These are phyloP conservation scores for Prunus mongolica DNA, from an alignment of 306 rosid genomes.

Conservation along the genomic window DNA sequence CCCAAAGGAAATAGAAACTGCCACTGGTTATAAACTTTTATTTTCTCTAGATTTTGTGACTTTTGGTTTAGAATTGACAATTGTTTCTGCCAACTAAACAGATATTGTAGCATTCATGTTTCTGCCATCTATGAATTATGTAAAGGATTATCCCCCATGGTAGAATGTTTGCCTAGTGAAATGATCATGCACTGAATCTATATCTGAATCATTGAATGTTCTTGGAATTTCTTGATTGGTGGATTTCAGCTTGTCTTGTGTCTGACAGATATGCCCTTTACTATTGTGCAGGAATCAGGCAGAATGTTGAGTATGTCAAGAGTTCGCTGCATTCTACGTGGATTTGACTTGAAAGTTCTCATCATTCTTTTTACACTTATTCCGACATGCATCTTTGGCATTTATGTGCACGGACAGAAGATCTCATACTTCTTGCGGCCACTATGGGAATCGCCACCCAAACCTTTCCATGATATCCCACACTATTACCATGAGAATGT, in stretches of 20 bases:
- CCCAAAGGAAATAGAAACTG: not conserved
- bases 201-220: not conserved
- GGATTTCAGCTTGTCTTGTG: not conserved
- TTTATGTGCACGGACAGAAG: conserved; percentile 91
- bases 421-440: conserved; percentile 97
- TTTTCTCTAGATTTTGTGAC: not conserved
- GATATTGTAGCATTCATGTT: not conserved
- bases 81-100: not conserved
- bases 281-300: conserved; percentile 67
- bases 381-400: conserved; percentile 67
- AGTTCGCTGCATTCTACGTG: conserved; percentile 88
- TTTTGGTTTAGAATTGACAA: not conserved
- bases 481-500: conserved; percentile 91
- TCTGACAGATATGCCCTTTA: not conserved
- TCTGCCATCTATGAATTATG: not conserved
- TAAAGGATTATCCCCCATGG: not conserved
- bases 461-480: conserved; percentile 73
- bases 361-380: conserved; percentile 66
- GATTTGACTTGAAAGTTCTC: conserved; percentile 73
- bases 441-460: conserved; percentile 91
- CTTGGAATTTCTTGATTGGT: not conserved
- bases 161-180: not conserved
- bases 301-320: conserved; percentile 72
- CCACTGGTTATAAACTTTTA: not conserved
- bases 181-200: not conserved